Percentiles rank a stretch among this genome's conserved stretches.
Conservation (phyloP, 371 early-diverging fungal genomes). For the Zancudomyces culisetae region DNA sequence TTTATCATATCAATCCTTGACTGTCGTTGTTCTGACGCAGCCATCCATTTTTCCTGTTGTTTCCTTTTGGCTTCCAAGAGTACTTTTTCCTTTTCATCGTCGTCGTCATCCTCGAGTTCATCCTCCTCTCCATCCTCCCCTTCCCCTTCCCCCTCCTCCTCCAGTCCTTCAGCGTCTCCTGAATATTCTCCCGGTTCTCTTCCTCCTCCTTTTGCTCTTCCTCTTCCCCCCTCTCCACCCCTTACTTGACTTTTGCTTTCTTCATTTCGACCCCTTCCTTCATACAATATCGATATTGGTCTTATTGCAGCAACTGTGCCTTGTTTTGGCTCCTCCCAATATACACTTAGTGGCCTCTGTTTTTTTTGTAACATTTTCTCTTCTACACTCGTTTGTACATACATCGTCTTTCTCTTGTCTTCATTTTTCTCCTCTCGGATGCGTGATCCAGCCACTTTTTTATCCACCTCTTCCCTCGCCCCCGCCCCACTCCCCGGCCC, state of each 20-base stretch:
- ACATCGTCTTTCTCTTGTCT: not conserved
- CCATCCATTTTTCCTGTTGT: not conserved
- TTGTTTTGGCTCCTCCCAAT: not conserved
- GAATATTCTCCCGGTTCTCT: not conserved
- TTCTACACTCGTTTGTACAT: not conserved
- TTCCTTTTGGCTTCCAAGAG: too few species aligned
- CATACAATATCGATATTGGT: slow-evolving; percentile 21
- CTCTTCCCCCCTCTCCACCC: not conserved
- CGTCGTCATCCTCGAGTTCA: not conserved
- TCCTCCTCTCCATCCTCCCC: not conserved
- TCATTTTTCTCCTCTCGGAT: not conserved
- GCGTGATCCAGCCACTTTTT: not conserved
- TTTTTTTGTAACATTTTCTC: not conserved
- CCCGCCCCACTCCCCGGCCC: not conserved
- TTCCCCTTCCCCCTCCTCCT: not conserved
- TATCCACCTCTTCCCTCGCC: not conserved
- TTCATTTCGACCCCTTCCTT: slow-evolving; percentile 30
- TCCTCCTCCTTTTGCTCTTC: not conserved
- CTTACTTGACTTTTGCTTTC: slow-evolving; percentile 8
- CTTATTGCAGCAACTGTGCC: slow-evolving; percentile 7
- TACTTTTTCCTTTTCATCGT: not conserved
- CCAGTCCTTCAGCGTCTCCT: not conserved
- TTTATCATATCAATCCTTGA: too few species aligned
- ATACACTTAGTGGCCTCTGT: not conserved
- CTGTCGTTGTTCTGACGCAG: not conserved